phyloP scores from a whole-genome alignment of 2,329 filamentous ascomycete genomes.

The Fusarium cicatricum region DNA sequence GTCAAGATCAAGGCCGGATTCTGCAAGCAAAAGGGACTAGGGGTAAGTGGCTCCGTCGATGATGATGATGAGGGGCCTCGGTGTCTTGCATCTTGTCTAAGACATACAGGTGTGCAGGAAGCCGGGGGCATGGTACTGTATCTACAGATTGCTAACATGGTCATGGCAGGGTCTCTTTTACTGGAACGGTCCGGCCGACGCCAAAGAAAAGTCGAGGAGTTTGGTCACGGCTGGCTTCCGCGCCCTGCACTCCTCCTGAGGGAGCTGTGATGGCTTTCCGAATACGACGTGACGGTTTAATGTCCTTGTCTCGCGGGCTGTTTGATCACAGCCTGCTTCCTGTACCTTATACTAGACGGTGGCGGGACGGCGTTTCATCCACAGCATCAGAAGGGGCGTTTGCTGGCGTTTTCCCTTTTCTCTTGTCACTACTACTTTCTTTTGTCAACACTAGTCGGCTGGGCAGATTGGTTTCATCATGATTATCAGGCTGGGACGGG shows the following conservation, averaged over 20 bases:
- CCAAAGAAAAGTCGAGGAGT: constrained; percentile 63
- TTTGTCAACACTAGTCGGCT: constrained; percentile 4
- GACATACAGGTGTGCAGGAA: constrained; percentile 12
- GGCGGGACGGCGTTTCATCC: constrained; percentile 31
- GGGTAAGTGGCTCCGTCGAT: constrained; percentile 54
- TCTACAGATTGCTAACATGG: constrained; percentile 29
- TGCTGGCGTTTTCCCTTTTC: constrained; percentile 21
- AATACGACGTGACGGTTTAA: constrained; percentile 18
- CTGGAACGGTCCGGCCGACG: constrained; percentile 80
- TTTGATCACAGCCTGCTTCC: constrained; percentile 21
- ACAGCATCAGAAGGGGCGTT: constrained; percentile 30
- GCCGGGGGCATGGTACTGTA: background rate
- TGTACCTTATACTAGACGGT: constrained; percentile 25
- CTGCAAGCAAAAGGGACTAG: constrained; percentile 74
- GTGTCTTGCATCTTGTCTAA: constrained; percentile 23
- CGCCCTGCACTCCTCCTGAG: constrained; percentile 57
- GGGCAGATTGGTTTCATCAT: constrained; percentile 12
- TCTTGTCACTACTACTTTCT: constrained; percentile 2
- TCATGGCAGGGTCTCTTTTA: constrained; percentile 75
- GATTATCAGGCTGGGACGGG: constrained; percentile 26
- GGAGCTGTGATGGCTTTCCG: constrained; percentile 9
- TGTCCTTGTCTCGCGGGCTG: constrained; percentile 12
- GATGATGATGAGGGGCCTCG: constrained; percentile 11
- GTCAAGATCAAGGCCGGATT: constrained; percentile 79
- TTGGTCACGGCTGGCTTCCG: constrained; percentile 67